phyloP scores from a whole-genome alignment of 2,329 filamentous ascomycete species.

The Metarhizium humberi region DNA sequence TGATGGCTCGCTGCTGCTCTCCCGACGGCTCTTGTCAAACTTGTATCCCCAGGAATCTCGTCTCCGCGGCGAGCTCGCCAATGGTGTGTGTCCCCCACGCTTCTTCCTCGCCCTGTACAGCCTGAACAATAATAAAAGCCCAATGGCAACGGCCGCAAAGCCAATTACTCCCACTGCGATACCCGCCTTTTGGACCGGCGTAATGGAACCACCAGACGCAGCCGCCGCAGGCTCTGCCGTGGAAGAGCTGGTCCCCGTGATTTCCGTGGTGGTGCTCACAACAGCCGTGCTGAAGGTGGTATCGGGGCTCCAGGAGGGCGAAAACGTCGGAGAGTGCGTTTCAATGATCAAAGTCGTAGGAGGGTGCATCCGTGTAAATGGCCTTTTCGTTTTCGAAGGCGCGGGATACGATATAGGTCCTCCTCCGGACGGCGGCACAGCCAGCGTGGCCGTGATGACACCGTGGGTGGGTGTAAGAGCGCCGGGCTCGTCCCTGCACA shows the following conservation, averaged over 20 bases:
- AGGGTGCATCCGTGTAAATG: slow-evolving; percentile 3
- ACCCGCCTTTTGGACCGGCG: slow-evolving; percentile 42
- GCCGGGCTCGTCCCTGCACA: slow-evolving; percentile 44
- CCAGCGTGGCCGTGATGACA: slow-evolving; percentile 48
- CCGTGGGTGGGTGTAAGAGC: slow-evolving; percentile 49
- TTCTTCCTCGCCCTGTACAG: slow-evolving; percentile 30
- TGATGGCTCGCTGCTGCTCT: slow-evolving; percentile 11
- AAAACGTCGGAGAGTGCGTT: not conserved
- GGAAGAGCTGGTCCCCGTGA: slow-evolving; percentile 1
- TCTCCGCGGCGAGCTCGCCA: slow-evolving; percentile 5
- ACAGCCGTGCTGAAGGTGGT: slow-evolving; percentile 1
- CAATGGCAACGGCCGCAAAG: slow-evolving; percentile 37
- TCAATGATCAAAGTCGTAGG: slow-evolving; percentile 5
- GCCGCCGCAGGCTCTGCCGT: slow-evolving; percentile 7
- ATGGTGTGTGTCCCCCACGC: slow-evolving; percentile 9
- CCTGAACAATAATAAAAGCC: slow-evolving; percentile 35
- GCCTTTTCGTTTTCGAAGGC: slow-evolving; percentile 6
- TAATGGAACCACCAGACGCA: slow-evolving; percentile 14
- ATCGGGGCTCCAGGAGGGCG: not conserved
- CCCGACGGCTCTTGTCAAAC: slow-evolving; percentile 16
- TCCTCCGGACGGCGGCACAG: slow-evolving; percentile 21
- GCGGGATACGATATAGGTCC: slow-evolving; percentile 19
- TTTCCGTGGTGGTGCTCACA: not conserved
- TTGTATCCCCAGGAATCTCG: slow-evolving; percentile 28
- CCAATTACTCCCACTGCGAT: slow-evolving; percentile 47